Percentiles rank a stretch among this genome's conserved stretches.
Conservation (phyloP, 129 eudicot species). For the Centrapalus pauciflorus region DNA sequence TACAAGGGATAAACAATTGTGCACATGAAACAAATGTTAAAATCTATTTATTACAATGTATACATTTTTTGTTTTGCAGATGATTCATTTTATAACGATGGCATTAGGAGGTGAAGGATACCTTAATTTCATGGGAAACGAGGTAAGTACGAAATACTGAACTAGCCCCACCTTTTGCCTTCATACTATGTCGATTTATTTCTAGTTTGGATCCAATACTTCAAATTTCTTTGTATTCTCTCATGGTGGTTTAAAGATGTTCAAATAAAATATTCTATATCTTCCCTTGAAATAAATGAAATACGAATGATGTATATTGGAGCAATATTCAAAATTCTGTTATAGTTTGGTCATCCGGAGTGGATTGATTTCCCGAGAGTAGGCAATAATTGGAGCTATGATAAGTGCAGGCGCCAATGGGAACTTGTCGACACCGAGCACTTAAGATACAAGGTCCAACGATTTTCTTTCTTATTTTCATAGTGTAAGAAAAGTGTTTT, state of each 20-base stretch:
- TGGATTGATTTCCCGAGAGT: conserved; percentile 99
- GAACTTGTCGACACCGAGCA: conserved; percentile 85
- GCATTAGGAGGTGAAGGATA: conserved; percentile 99
- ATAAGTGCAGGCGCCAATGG: conserved; percentile 95
- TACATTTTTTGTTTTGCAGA: conserved; percentile 39
- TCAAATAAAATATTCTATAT: background rate
- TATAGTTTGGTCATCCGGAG: conserved; percentile 97
- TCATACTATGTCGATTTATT: background rate
- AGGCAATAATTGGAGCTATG: conserved; percentile 88
- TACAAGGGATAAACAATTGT: background rate
- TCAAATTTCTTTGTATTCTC: background rate
- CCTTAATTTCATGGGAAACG: conserved; percentile 99
- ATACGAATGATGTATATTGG: background rate
- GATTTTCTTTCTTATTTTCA: background rate
- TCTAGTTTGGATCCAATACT: background rate
- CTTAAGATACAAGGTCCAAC: conserved; percentile 81
- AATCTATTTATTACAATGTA: background rate
- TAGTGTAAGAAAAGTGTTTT: background rate
- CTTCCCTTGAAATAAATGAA: too few relatives aligned
- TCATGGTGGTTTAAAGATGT: too few relatives aligned
- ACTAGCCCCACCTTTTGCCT: background rate
- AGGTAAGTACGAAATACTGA: conserved; percentile 39
- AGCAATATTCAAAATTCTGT: background rate
- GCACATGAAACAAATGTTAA: background rate
- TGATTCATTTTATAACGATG: conserved; percentile 97